phyloP scores from a whole-genome alignment of 2,329 filamentous ascomycete genomes.

The Alternaria gaisen region DNA sequence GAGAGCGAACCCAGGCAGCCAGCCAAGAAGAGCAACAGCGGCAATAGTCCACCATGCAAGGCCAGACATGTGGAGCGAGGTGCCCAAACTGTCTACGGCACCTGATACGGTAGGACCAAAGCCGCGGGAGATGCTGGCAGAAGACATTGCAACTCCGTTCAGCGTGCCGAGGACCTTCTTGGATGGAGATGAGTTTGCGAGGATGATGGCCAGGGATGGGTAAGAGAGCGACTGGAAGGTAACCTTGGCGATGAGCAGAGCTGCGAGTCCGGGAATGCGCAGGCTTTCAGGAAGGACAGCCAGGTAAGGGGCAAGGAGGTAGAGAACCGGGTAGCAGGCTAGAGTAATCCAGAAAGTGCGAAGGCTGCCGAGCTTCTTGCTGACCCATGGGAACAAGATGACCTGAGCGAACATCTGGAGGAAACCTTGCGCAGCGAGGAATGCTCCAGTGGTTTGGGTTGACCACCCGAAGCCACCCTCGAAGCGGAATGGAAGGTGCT shows the following conservation, averaged over 20 bases:
- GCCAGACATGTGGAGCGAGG: slow-evolving; percentile 82
- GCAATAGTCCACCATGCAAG: slow-evolving; percentile 94
- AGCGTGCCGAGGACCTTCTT: slow-evolving; percentile 87
- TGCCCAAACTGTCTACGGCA: slow-evolving; percentile 80
- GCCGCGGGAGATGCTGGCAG: slow-evolving; percentile 86
- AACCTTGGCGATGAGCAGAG: slow-evolving; percentile 88
- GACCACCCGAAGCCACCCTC: slow-evolving; percentile 84
- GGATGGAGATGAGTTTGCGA: slow-evolving; percentile 87
- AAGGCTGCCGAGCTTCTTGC: slow-evolving; percentile 77
- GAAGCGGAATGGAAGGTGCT: slow-evolving; percentile 84
- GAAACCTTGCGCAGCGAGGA: slow-evolving; percentile 86
- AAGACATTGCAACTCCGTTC: slow-evolving; percentile 91
- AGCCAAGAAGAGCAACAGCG: slow-evolving; percentile 75
- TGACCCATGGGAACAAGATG: slow-evolving; percentile 82
- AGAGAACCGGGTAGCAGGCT: slow-evolving; percentile 84
- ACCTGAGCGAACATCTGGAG: slow-evolving; percentile 90
- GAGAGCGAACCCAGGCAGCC: slow-evolving; percentile 64
- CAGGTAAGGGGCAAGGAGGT: slow-evolving; percentile 87
- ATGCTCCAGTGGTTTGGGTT: slow-evolving; percentile 84
- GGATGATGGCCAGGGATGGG: slow-evolving; percentile 86
- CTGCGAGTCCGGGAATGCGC: slow-evolving; percentile 78
- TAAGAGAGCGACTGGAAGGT: slow-evolving; percentile 91
- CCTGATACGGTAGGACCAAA: slow-evolving; percentile 91
- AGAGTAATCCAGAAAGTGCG: slow-evolving; percentile 84
- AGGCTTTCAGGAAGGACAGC: slow-evolving; percentile 78